These are phyloP conservation scores for Rhipidocladum racemiflorum DNA, from an alignment of 176 grass and related monocot genomes.

Conservation along the genomic window DNA sequence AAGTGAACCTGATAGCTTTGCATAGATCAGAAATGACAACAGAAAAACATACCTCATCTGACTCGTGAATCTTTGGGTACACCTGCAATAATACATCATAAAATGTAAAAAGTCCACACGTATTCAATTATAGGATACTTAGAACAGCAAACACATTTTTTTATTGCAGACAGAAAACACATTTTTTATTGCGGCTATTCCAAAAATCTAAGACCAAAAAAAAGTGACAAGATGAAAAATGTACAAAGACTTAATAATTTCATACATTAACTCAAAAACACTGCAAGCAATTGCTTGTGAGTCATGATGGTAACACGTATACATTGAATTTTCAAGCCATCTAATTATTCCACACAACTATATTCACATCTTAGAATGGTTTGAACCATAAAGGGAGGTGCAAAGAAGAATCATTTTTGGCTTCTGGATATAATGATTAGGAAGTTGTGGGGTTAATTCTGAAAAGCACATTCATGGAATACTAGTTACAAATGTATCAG, in stretches of 20 bases:
- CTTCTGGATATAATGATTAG: too few species aligned
- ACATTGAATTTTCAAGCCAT: too few species aligned
- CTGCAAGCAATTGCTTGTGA: neutral
- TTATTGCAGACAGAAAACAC: neutral
- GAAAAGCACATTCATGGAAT: too few species aligned
- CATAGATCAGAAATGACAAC: neutral
- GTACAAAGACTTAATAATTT: neutral
- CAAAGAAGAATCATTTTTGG: too few species aligned
- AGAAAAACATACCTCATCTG: constrained; percentile 59
- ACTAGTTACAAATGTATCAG: too few species aligned
- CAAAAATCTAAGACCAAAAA: neutral
- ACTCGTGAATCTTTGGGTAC: constrained; percentile 86
- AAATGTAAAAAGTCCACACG: constrained; percentile 1
- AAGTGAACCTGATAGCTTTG: neutral
- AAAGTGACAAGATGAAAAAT: constrained; percentile 9
- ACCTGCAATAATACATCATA: constrained; percentile 51
- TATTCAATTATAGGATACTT: neutral
- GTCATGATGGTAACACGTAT: too few species aligned
- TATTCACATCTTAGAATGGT: too few species aligned
- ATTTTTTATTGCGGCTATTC: neutral
- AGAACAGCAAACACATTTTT: neutral
- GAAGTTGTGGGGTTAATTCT: too few species aligned
- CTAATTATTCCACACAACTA: too few species aligned
- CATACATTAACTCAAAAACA: neutral
- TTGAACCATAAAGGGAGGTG: too few species aligned